Percentiles rank a stretch among this genome's conserved stretches.
These are phyloP conservation scores for Salix suchowensis DNA, from an alignment of 345 rosid species.

Conservation along the genomic window DNA sequence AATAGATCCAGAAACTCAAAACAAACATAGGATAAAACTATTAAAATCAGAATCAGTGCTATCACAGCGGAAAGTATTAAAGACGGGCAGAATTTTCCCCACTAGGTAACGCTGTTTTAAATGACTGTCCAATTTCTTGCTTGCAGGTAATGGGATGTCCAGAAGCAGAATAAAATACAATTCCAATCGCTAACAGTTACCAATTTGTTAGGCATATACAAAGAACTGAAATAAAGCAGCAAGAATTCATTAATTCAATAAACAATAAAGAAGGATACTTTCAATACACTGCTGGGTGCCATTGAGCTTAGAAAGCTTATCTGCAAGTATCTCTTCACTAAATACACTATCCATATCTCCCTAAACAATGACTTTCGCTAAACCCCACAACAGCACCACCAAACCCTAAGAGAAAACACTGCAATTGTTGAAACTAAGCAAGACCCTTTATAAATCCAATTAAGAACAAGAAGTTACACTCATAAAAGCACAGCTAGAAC, in stretches of 20 bases:
- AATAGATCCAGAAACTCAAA: background rate
- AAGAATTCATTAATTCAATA: background rate
- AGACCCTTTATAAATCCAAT: background rate
- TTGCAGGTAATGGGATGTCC: background rate
- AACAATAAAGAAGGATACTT: constrained; percentile 54
- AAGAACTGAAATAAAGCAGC: background rate
- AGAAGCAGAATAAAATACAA: background rate
- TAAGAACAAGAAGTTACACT: background rate
- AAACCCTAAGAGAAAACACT: background rate
- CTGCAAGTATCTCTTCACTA: constrained; percentile 89
- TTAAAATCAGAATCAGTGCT: no score
- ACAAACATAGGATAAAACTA: background rate
- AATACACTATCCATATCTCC: constrained; percentile 87
- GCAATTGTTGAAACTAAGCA: background rate
- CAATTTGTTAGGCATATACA: background rate
- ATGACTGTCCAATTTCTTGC: background rate
- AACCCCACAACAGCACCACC: background rate
- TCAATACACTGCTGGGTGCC: constrained; percentile 95
- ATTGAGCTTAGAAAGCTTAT: constrained; percentile 96
- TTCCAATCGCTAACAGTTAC: background rate
- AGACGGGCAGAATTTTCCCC: no score
- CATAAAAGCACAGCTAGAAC: background rate
- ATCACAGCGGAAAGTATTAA: no score
- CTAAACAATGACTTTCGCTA: constrained; percentile 7
- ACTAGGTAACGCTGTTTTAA: background rate